Evolutionary conservation across 371 early-diverging fungal species (phyloP), one percentile per base, ranked within the genome.

Genomic region (Globomyces sp.): DNA sequence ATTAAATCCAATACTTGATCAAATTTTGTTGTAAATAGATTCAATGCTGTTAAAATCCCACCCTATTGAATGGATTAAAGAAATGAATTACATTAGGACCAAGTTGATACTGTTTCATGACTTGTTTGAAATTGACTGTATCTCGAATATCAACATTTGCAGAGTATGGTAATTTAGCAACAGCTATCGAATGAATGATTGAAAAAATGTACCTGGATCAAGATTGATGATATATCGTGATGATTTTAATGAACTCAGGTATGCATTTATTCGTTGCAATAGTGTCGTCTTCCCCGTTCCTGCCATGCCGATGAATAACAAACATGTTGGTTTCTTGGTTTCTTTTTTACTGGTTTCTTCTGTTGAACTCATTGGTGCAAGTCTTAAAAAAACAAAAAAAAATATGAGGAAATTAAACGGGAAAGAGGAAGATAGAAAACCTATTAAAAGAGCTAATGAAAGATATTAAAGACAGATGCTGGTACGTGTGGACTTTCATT

Each of bases 91-190:
- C 24, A 57, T 49, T 43, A 11, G 57, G 50, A 51, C 66, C 63
- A 40, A 46, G 44, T 34, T 68, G 55, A 36, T 85, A 95, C 90
- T 99, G 95, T 71, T 94, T 89, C 99, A 99, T 99, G 51, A 99
- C 96, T 71, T 97, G 93, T 76, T 96, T 93, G 84, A 98, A 99
- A 77, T 99, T 92, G 52, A 99, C 91, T 1, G 95, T 94, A 75
- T 99, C 99, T 50, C 98, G 83, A 68, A 99, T 99, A 77, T 99
- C 99, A 63, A 97, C 93, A 75, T 99, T 98, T 63, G 96, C 89
- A 6, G 92, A 88, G 79, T 93, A 99, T 40, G 98, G 97, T 41
- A 98, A 80, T 43, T 91, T 78, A 2, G 83, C 73, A 0, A 98
- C 98, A 4, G 99, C 99, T 24, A 24, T 24, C 24, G 24, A 24